Evolutionary conservation across 768 basidiomycete species (phyloP), one percentile per base, ranked within the genome.

Genomic region (Termitomyces sp.): DNA sequence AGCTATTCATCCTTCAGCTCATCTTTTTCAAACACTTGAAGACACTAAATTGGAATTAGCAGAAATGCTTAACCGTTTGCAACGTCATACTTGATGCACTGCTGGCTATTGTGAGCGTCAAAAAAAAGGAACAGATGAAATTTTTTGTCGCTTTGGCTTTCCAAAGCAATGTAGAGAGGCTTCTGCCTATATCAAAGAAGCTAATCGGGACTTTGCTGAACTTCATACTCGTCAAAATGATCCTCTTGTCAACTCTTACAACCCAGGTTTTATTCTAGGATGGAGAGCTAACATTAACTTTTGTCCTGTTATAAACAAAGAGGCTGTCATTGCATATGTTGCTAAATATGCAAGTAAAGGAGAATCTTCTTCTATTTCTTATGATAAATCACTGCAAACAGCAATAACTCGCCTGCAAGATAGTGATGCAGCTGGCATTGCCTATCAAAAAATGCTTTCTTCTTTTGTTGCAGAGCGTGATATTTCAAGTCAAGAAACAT

Each of bases 201-300:
- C 49, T 14, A 56, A 36, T 30, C 2, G 28, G 1, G 58, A 62
- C 30, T 63, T 63, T 60, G 51, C 58, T 23, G 63, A 63, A 48
- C 50, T 63, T 2, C 57, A 61, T 46, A 54, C 62, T 30, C 16
- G 16, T 30, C 53, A 62, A 28, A 69, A 69, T 65, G 67, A 69
- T 59, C 26, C 32, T 14, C 41, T 65, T 18, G 54, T 69, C 4
- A 68, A 69, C 40, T 54, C 57, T 2, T 63, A 69, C 40, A 64
- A 68, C 57, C 35, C 54, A 5, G 56, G 61, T 2, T 55, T 66
- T 33, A 68, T 70, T 14, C 28, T 56, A 14, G 64, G 55, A 18
- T 70, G 67, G 68, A 49, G 63, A 14, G 67, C 64, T 1, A 70
- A 70, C 50, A 67, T 23, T 23, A 2, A 23, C 23, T 23, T 23